phyloP scores from a whole-genome alignment of 1,139 yeast genomes.

The Candida albicans region DNA sequence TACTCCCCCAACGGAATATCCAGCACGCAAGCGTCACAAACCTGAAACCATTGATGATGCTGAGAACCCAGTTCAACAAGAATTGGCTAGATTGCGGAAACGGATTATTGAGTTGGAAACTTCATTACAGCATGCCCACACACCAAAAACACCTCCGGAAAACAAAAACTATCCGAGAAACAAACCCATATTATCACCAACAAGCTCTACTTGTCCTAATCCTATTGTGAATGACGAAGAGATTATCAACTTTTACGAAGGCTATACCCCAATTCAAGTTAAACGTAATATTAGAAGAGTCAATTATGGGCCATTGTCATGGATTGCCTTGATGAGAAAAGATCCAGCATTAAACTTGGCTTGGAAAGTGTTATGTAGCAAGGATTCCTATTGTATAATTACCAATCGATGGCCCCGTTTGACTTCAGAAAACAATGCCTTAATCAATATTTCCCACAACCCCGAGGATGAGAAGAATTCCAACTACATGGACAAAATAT shows the following conservation, averaged over 20 bases:
- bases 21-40: background rate
- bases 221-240: constrained; percentile 25
- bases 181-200: constrained; percentile 5
- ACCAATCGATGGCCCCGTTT: constrained; percentile 10
- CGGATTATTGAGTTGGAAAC: constrained; percentile 6
- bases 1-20: background rate
- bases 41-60: background rate
- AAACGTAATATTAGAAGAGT: constrained; percentile 29
- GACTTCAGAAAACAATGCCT: constrained; percentile 19
- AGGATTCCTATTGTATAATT: constrained; percentile 9
- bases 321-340: constrained; percentile 36
- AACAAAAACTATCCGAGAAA: background rate
- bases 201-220: constrained; percentile 22
- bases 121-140: background rate
- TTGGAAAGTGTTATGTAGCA: constrained; percentile 21
- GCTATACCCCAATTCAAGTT: constrained; percentile 25
- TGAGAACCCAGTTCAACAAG: constrained; percentile 4
- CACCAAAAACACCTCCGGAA: background rate
- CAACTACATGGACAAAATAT: constrained; percentile 23
- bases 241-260: constrained; percentile 31
- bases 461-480: constrained; percentile 2
- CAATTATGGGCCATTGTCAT: constrained; percentile 39
- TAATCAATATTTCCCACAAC: constrained; percentile 5
- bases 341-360: constrained; percentile 32
- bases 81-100: constrained; percentile 5